A percentile compares a stretch with the other conserved stretches of the same genome.
Conservation (phyloP, 768 basidiomycete species). For the Naganishia onofrii region DNA sequence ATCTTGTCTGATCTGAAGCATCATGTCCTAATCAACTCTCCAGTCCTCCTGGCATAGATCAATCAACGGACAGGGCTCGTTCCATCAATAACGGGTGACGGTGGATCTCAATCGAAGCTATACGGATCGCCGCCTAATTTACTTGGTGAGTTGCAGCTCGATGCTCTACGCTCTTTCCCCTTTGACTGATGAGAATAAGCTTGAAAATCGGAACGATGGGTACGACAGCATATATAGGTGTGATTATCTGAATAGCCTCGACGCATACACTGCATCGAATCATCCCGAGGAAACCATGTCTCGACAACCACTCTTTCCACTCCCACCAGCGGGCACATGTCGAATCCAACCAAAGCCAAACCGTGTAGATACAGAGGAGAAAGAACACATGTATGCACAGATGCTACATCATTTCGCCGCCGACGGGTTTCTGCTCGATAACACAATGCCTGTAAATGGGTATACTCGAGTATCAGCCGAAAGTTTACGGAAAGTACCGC, state of each 20-base stretch:
- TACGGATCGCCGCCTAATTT: no score
- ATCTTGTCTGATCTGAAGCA: no score
- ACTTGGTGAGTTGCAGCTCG: no score
- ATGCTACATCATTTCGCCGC: constrained; percentile 20
- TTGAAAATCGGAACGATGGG: no score
- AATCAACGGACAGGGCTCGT: no score
- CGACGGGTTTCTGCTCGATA: constrained; percentile 7
- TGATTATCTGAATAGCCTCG: background rate
- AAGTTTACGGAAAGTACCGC: background rate
- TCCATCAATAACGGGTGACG: no score
- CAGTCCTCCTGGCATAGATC: no score
- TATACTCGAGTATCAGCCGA: background rate
- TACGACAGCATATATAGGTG: background rate
- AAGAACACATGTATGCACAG: constrained; percentile 1
- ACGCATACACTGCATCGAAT: background rate
- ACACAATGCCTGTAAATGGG: constrained; percentile 3
- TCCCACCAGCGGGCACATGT: background rate
- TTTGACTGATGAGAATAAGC: no score
- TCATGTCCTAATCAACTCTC: no score
- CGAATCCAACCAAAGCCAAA: constrained; percentile 22
- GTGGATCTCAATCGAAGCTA: no score
- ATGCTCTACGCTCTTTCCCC: no score
- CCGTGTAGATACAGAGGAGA: constrained; percentile 18
- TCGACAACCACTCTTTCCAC: constrained; percentile 16
- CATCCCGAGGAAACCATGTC: background rate